Percentiles rank a stretch among this genome's conserved stretches.
These are phyloP conservation scores for Sisymbrium irio DNA, from an alignment of 345 rosid species.

Conservation along the genomic window DNA sequence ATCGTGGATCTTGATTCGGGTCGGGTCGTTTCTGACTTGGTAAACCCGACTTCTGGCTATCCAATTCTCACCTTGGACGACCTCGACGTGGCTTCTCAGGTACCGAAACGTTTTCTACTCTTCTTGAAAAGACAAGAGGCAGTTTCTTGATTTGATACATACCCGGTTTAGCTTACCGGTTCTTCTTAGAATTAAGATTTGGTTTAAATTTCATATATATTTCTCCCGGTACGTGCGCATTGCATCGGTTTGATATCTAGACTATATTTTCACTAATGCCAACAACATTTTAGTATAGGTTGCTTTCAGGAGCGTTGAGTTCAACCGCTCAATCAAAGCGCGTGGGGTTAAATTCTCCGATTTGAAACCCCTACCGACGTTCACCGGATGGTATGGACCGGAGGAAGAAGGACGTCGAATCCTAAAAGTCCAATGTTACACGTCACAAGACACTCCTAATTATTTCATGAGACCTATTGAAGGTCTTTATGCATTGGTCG, in stretches of 20 bases:
- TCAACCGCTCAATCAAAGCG: not conserved
- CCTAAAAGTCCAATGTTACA: not conserved
- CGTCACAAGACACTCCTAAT: not conserved
- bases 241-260: not conserved
- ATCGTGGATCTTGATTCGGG: slow-evolving; percentile 3
- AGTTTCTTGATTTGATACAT: not conserved
- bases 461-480: slow-evolving; percentile 6
- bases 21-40: slow-evolving; percentile 2
- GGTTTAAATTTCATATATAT: not conserved
- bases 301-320: not conserved
- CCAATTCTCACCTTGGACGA: slow-evolving; percentile 7
- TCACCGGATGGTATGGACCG: slow-evolving; percentile 7
- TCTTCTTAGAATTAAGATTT: no score
- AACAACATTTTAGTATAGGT: not conserved
- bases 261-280: no score
- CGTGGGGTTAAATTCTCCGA: slow-evolving; percentile 5
- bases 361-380: not conserved
- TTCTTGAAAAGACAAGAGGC: not conserved
- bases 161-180: not conserved
- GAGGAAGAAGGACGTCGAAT: slow-evolving; percentile 14
- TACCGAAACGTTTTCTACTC: not conserved
- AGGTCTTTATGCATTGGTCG: slow-evolving; percentile 5
- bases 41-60: not conserved
- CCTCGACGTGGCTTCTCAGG: not conserved
- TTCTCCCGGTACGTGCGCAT: not conserved